A percentile compares a stretch with the other conserved stretches of the same genome.
Evolutionary conservation across 2,329 filamentous ascomycete species (phyloP).

Genomic region (Atkinsonella texensis): DNA sequence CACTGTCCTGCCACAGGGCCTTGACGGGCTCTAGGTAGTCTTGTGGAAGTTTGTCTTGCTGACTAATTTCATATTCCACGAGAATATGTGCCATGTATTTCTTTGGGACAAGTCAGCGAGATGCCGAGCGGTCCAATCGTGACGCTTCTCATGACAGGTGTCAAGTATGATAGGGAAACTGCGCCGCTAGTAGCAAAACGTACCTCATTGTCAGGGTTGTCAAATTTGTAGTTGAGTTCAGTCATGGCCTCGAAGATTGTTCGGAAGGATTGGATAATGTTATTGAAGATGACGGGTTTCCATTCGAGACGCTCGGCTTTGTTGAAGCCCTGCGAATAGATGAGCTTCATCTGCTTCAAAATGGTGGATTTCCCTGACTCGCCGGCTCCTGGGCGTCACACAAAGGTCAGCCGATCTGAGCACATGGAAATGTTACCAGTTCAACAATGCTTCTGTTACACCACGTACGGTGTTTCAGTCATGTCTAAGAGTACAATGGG

Average conservation of each 20-base stretch:
- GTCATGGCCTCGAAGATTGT: constrained; percentile 85
- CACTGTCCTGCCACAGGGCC: constrained; percentile 69
- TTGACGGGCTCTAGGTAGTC: constrained; percentile 75
- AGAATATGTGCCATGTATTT: constrained; percentile 67
- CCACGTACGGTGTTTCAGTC: not conserved
- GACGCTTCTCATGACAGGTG: constrained; percentile 7
- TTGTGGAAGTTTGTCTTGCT: constrained; percentile 66
- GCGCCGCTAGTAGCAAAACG: constrained; percentile 16
- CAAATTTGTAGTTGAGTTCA: constrained; percentile 68
- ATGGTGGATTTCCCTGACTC: constrained; percentile 90
- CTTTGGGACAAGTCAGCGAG: constrained; percentile 29
- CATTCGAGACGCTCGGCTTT: constrained; percentile 84
- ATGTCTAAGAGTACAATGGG: not conserved
- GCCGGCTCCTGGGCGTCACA: constrained; percentile 59
- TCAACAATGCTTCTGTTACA: constrained; percentile 3
- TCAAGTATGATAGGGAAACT: constrained; percentile 7
- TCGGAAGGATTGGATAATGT: constrained; percentile 85
- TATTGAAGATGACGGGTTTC: constrained; percentile 91
- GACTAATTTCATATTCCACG: constrained; percentile 69
- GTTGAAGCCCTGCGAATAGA: constrained; percentile 86
- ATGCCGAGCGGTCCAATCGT: constrained; percentile 15
- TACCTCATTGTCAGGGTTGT: constrained; percentile 69
- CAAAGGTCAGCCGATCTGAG: not conserved
- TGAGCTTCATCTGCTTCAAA: constrained; percentile 97
- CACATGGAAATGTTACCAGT: not conserved